Percentiles rank a stretch among this genome's conserved stretches.
Conservation (phyloP, 2,329 filamentous ascomycete genomes). For the Xylariomycetidae sp. region DNA sequence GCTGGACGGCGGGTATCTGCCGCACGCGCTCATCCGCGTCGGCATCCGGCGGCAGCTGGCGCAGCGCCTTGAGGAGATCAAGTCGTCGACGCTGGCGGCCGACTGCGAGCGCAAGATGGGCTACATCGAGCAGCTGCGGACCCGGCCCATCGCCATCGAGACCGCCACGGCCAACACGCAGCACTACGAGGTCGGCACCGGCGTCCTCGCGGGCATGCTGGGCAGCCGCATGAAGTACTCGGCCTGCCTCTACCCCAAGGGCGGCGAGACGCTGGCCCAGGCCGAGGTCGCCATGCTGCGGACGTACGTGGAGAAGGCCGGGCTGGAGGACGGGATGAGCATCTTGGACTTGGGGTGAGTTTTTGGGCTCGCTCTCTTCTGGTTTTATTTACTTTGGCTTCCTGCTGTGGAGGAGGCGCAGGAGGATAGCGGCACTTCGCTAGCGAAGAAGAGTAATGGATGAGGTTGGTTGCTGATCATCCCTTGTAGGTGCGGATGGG, state of each 20-base stretch:
- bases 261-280: constrained; percentile 57
- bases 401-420: no score
- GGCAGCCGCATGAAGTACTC: constrained; percentile 71
- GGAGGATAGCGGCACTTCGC: not conserved
- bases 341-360: constrained; percentile 58
- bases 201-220: constrained; percentile 55
- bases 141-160: constrained; percentile 63
- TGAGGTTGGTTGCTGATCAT: no score
- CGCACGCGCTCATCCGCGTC: constrained; percentile 56
- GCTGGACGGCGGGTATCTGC: constrained; percentile 62
- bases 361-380: no score
- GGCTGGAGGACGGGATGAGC: constrained; percentile 53
- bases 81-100: constrained; percentile 45
- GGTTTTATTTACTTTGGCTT: no score
- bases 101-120: constrained; percentile 57
- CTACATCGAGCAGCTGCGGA: constrained; percentile 56
- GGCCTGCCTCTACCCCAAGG: constrained; percentile 60
- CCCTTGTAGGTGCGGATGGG: constrained; percentile 63
- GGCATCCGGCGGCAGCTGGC: constrained; percentile 63
- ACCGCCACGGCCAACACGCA: constrained; percentile 62
- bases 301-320: constrained; percentile 57
- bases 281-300: constrained; percentile 64
- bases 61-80: constrained; percentile 54
- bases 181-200: constrained; percentile 69
- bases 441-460: not conserved